A percentile compares a stretch with the other conserved stretches of the same genome.
phyloP scores from a whole-genome alignment of 2,329 filamentous ascomycete genomes.

The Orbilia oligospora region DNA sequence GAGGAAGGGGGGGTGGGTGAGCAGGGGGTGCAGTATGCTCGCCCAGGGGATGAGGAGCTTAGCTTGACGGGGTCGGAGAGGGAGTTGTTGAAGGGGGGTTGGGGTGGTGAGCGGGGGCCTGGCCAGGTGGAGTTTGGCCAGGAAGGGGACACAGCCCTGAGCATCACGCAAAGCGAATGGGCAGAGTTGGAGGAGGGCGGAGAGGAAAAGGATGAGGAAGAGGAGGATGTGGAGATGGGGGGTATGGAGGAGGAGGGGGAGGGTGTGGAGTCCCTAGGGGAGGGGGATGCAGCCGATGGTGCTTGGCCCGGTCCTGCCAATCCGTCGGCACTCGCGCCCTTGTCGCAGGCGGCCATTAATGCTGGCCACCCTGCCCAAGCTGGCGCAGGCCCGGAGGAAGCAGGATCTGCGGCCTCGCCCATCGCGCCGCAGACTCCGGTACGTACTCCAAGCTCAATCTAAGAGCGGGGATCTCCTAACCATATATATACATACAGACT shows the following conservation, averaged over 20 bases:
- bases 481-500: slow-evolving; percentile 21
- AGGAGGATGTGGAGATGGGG: slow-evolving; percentile 28
- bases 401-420: not conserved
- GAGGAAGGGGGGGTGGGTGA: not conserved
- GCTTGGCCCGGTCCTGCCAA: slow-evolving; percentile 17
- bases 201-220: too few species aligned
- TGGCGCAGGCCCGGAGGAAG: slow-evolving; percentile 3
- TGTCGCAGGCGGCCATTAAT: slow-evolving; percentile 56
- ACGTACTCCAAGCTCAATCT: slow-evolving; percentile 12
- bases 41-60: not conserved
- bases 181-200: not conserved
- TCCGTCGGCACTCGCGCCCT: slow-evolving; percentile 39
- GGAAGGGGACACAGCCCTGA: not conserved
- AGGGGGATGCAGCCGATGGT: slow-evolving; percentile 13
- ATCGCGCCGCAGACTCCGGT: slow-evolving; percentile 36
- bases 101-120: too few species aligned
- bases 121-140: too few species aligned
- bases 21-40: slow-evolving; percentile 13
- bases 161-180: not conserved
- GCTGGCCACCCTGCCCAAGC: slow-evolving; percentile 35
- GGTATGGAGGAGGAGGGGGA: slow-evolving; percentile 35
- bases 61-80: not conserved
- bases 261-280: slow-evolving; percentile 34
- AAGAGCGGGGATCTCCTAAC: not conserved
- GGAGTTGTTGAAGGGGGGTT: too few species aligned